Evolutionary conservation across 2,329 filamentous ascomycete genomes (phyloP).

Genomic region (Penicillium sp.): DNA sequence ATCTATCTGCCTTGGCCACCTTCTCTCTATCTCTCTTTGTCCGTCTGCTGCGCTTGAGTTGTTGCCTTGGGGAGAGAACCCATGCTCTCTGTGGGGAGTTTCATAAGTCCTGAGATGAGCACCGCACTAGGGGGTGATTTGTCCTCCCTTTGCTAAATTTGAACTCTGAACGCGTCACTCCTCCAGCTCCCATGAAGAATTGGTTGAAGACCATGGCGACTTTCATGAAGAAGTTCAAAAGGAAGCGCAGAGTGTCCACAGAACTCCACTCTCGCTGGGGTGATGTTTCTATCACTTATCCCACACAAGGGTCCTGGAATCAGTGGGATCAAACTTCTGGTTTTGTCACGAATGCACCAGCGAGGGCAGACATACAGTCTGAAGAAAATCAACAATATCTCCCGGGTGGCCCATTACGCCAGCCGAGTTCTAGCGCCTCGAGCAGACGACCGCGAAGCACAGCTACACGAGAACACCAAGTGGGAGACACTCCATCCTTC

Average conservation of each 20-base stretch:
- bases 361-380: slow-evolving; percentile 1
- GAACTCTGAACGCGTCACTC: background rate
- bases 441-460: slow-evolving; percentile 5
- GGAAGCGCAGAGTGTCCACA: slow-evolving; percentile 38
- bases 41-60: background rate
- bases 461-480: background rate
- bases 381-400: slow-evolving; percentile 18
- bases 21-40: slow-evolving; percentile 5
- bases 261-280: slow-evolving; percentile 44
- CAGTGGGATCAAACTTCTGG: slow-evolving; percentile 35
- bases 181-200: slow-evolving; percentile 24
- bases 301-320: slow-evolving; percentile 45
- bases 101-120: slow-evolving; percentile 20
- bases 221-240: slow-evolving; percentile 34
- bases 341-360: slow-evolving; percentile 14
- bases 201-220: slow-evolving; percentile 31
- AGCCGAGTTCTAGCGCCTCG: background rate
- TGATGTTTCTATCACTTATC: slow-evolving; percentile 42
- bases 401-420: slow-evolving; percentile 6
- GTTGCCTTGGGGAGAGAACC: background rate
- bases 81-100: slow-evolving; percentile 13
- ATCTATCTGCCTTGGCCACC: slow-evolving; percentile 6
- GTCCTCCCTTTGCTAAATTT: slow-evolving; percentile 17
- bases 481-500: slow-evolving; percentile 3
- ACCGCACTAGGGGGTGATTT: slow-evolving; percentile 16